These are phyloP conservation scores for Fusarium poae DNA, from an alignment of 2,329 filamentous ascomycete species.

Conservation along the genomic window DNA sequence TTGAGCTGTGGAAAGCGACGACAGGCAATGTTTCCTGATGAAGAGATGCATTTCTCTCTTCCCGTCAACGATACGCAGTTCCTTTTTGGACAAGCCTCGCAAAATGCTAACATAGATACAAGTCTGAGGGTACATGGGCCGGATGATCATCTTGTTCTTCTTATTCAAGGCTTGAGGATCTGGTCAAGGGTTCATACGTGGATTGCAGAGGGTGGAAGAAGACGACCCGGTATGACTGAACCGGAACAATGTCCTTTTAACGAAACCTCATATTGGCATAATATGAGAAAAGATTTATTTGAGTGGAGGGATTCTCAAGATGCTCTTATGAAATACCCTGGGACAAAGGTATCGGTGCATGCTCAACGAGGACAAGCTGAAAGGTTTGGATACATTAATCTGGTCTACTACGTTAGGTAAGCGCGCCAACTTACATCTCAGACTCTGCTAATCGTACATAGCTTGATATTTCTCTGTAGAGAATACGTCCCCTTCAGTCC, in stretches of 20 bases:
- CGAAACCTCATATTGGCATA: conserved; percentile 37
- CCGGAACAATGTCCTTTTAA: conserved; percentile 40
- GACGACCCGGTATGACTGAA: conserved; percentile 41
- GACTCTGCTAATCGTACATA: neutral
- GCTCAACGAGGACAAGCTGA: conserved; percentile 46
- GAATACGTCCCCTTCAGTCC: conserved; percentile 46
- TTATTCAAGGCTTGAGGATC: conserved; percentile 39
- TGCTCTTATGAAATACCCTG: conserved; percentile 39
- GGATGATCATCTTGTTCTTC: conserved; percentile 34
- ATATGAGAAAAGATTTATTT: conserved; percentile 38
- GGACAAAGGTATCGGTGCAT: conserved; percentile 40
- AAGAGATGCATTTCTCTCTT: conserved; percentile 29
- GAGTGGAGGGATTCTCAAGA: conserved; percentile 40
- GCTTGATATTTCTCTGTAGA: conserved; percentile 38
- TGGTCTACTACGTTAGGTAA: conserved; percentile 48
- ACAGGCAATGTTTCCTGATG: conserved; percentile 41
- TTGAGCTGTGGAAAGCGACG: conserved; percentile 43
- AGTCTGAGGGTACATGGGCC: conserved; percentile 5
- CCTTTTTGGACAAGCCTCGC: conserved; percentile 27
- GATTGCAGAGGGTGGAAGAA: conserved; percentile 43
- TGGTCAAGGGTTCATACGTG: conserved; percentile 46
- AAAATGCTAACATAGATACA: neutral
- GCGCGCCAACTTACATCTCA: rapidly evolving
- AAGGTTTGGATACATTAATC: conserved; percentile 45
- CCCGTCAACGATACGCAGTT: conserved; percentile 42